Conservation (phyloP, 1,284 basidiomycete genomes). For the Ustilago sp. region DNA sequence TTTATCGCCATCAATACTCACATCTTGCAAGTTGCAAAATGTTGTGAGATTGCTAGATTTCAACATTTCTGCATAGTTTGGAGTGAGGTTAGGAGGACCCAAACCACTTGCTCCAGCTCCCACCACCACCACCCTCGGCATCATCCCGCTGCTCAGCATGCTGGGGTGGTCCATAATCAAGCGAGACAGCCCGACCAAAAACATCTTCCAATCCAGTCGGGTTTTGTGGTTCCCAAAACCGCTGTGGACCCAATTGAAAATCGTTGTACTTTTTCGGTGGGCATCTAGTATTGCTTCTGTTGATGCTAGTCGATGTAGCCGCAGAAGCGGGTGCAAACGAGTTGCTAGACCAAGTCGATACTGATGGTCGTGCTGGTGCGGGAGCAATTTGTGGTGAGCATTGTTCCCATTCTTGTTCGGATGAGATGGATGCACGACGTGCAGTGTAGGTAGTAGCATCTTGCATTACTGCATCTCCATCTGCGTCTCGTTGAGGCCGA, state of each 20-base stretch:
- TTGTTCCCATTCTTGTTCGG: constrained; percentile 29
- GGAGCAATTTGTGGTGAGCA: background rate
- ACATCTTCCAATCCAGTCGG: constrained; percentile 62
- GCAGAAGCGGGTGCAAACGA: background rate
- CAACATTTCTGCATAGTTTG: background rate
- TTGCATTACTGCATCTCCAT: constrained; percentile 45
- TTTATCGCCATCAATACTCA: too few species aligned
- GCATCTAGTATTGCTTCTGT: background rate
- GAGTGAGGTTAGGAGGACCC: constrained; percentile 28
- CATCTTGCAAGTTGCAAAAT: background rate
- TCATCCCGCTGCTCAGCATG: background rate
- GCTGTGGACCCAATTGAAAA: constrained; percentile 56
- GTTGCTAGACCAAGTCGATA: constrained; percentile 4
- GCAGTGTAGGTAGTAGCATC: constrained; percentile 24
- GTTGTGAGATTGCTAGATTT: background rate
- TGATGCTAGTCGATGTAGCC: background rate
- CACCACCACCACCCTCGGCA: background rate
- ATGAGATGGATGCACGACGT: constrained; percentile 21
- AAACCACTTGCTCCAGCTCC: constrained; percentile 45
- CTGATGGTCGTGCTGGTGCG: background rate
- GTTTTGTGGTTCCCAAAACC: constrained; percentile 51
- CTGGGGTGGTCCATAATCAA: constrained; percentile 24
- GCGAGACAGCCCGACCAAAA: constrained; percentile 44
- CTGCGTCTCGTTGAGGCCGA: constrained; percentile 19
- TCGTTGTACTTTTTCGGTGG: constrained; percentile 15